Evolutionary conservation across 257 asterid genomes (phyloP).

Genomic region (Leonotis leonurus): DNA sequence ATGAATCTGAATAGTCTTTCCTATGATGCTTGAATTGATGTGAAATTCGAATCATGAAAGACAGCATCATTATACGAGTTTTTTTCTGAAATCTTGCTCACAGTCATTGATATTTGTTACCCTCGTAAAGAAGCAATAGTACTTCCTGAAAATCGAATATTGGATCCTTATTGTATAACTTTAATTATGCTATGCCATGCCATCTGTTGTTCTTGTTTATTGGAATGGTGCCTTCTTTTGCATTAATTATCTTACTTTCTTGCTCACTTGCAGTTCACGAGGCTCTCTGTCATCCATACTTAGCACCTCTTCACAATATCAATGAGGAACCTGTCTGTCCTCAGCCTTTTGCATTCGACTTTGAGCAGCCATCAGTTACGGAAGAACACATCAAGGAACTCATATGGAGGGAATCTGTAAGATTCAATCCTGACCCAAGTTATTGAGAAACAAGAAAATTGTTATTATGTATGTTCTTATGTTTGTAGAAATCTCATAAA

Average conservation of each 20-base stretch:
- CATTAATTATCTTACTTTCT: background rate
- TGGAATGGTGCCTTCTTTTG: background rate
- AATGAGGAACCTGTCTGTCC: slow-evolving; percentile 84
- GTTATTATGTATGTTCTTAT: slow-evolving; percentile 13
- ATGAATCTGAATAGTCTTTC: no score
- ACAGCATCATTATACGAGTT: no score
- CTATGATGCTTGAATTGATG: no score
- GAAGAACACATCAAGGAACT: slow-evolving; percentile 94
- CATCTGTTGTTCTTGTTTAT: background rate
- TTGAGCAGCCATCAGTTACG: slow-evolving; percentile 81
- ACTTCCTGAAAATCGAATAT: no score
- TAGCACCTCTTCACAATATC: slow-evolving; percentile 79
- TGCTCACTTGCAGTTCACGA: slow-evolving; percentile 56
- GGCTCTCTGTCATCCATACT: slow-evolving; percentile 85
- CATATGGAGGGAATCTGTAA: slow-evolving; percentile 75
- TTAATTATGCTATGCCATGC: background rate
- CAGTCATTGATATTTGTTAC: no score
- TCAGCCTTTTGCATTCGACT: slow-evolving; percentile 60
- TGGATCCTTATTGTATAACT: no score
- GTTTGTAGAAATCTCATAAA: slow-evolving; percentile 11
- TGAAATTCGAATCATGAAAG: no score
- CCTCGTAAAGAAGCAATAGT: no score
- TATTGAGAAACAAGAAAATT: slow-evolving; percentile 40
- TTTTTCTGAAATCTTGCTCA: no score
- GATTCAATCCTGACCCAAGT: slow-evolving; percentile 69